Conservation (phyloP, 225 moss, liverwort and hornwort genomes). For the Marchantia paleacea region DNA sequence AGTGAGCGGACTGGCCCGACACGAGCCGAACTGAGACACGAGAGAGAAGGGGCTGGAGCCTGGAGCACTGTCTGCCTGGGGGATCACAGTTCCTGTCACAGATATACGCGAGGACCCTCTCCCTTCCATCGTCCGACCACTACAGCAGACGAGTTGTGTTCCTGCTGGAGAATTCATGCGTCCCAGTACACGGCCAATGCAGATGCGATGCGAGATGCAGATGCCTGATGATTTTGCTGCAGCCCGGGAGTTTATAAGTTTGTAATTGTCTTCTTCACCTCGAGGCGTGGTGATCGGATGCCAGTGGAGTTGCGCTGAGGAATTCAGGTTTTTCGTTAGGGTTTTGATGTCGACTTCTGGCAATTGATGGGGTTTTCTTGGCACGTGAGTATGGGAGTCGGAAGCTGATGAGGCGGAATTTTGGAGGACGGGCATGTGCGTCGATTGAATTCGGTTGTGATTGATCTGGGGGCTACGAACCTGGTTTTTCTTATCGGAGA, state of each 20-base stretch:
- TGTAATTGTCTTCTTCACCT: neutral
- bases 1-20: neutral
- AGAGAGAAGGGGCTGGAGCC: neutral
- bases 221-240: neutral
- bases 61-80: neutral
- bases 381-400: neutral
- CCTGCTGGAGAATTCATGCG: neutral
- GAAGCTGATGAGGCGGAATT: constrained; percentile 8
- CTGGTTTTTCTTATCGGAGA: neutral
- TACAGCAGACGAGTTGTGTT: neutral
- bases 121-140: neutral
- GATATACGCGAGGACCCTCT: neutral
- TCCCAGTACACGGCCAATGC: neutral
- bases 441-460: neutral
- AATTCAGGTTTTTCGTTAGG: constrained; percentile 1
- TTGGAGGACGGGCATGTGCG: neutral
- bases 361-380: constrained; percentile 12
- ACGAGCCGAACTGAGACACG: neutral
- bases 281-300: neutral
- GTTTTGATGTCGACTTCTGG: neutral
- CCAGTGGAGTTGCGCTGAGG: neutral
- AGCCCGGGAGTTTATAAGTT: too few species aligned
- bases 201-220: neutral
- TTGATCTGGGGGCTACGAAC: neutral
- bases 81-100: neutral